Conservation (phyloP, 1,139 yeast genomes). For the Hanseniaspora gamundiae region DNA sequence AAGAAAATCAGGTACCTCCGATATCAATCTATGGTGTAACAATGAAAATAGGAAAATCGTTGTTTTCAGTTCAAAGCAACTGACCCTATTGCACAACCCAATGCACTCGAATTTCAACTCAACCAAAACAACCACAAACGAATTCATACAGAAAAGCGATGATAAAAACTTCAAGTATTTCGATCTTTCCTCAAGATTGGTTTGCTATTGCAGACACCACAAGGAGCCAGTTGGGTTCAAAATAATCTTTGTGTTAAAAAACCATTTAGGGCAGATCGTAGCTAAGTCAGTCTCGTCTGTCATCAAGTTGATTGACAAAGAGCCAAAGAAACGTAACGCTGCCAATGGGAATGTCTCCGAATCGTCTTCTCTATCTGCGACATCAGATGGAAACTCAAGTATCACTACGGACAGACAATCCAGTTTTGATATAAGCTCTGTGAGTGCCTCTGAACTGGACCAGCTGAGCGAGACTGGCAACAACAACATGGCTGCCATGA, state of each 20-base stretch:
- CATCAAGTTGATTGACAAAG: conserved; percentile 88
- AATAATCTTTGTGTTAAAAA: conserved; percentile 56
- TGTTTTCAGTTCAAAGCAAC: conserved; percentile 82
- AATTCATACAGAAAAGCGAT: conserved; percentile 5
- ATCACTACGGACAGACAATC: conserved; percentile 12
- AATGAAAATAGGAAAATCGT: conserved; percentile 67
- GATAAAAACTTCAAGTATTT: conserved; percentile 31
- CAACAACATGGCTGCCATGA: conserved; percentile 2
- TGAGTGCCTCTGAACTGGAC: conserved; percentile 5
- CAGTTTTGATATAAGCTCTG: conserved; percentile 5
- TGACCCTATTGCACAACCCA: conserved; percentile 55
- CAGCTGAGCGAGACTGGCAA: conserved; percentile 2
- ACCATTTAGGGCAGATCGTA: conserved; percentile 45
- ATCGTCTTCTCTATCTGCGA: conserved; percentile 9
- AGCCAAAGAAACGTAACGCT: conserved; percentile 25
- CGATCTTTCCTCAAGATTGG: conserved; percentile 75
- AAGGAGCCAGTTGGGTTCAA: conserved; percentile 69
- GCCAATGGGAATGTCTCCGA: conserved; percentile 5
- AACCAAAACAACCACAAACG: not conserved
- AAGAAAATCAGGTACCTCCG: conserved; percentile 58
- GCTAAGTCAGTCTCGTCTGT: conserved; percentile 65
- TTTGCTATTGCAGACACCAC: conserved; percentile 94
- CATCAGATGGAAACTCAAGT: conserved; percentile 12
- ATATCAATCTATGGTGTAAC: conserved; percentile 69
- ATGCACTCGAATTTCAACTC: conserved; percentile 29